Percentiles rank a stretch among this genome's conserved stretches.
phyloP scores from a whole-genome alignment of 2,329 filamentous ascomycete species.

The Ceratocystiopsis sp. region DNA sequence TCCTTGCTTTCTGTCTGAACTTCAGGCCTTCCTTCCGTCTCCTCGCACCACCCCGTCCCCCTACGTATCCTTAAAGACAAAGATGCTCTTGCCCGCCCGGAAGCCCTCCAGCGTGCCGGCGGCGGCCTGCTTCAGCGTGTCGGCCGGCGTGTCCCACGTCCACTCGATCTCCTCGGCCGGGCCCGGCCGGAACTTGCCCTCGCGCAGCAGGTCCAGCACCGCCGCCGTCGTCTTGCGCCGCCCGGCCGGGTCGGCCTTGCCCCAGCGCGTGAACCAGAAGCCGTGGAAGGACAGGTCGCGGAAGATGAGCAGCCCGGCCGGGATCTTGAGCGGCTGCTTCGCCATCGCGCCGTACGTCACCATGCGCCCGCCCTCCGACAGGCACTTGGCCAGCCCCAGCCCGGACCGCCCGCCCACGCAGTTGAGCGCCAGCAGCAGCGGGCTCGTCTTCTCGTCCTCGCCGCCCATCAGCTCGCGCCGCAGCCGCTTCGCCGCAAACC shows the following conservation, averaged over 20 bases:
- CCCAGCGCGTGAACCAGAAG: conserved; percentile 92
- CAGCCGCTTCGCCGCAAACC: conserved; percentile 40
- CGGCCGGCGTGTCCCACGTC: conserved; percentile 63
- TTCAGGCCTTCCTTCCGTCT: background rate
- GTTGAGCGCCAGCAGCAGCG: conserved; percentile 67
- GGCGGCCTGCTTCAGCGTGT: conserved; percentile 53
- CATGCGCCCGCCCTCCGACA: conserved; percentile 53
- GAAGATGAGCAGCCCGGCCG: conserved; percentile 80
- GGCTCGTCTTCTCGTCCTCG: conserved; percentile 37
- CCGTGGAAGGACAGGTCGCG: conserved; percentile 78
- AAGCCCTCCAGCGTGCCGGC: conserved; percentile 74
- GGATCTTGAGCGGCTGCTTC: conserved; percentile 65
- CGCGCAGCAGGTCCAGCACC: conserved; percentile 57
- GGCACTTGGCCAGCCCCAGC: conserved; percentile 56
- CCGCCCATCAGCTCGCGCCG: conserved; percentile 48
- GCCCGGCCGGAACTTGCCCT: conserved; percentile 64
- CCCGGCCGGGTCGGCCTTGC: conserved; percentile 51
- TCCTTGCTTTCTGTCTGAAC: too few species aligned
- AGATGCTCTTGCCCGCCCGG: conserved; percentile 75
- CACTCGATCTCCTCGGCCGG: conserved; percentile 72
- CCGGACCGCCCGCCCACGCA: conserved; percentile 86
- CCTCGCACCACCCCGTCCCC: background rate
- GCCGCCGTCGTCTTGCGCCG: conserved; percentile 73
- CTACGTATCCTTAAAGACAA: conserved; percentile 54
- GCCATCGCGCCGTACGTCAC: conserved; percentile 96